Conservation (phyloP, 164 flowering plant species). For the Nymphaea thermarum region DNA sequence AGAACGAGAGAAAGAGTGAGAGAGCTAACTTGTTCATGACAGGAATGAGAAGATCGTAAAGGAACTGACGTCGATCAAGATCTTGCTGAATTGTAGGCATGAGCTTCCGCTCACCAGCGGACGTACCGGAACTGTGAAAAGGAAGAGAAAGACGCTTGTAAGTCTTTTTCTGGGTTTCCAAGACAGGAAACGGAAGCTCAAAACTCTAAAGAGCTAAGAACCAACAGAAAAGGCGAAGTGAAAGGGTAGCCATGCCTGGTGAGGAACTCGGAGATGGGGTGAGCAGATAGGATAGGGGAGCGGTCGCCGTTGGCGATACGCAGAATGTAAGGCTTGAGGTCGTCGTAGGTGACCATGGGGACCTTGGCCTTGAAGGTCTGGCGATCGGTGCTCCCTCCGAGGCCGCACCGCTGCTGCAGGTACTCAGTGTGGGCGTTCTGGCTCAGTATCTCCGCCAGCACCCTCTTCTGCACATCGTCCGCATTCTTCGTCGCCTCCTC, state of each 20-base stretch:
- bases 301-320: constrained; percentile 39
- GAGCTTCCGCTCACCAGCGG: constrained; percentile 32
- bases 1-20: background rate
- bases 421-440: constrained; percentile 30
- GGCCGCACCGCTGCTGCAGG: constrained; percentile 14
- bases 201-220: too few species aligned
- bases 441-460: constrained; percentile 22
- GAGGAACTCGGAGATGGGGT: constrained; percentile 35
- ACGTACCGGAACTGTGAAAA: constrained; percentile 30
- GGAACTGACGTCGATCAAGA: constrained; percentile 25
- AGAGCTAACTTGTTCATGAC: constrained; percentile 31
- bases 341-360: constrained; percentile 28
- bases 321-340: constrained; percentile 27
- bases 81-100: constrained; percentile 31
- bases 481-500: constrained; percentile 29
- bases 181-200: too few species aligned
- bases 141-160: background rate
- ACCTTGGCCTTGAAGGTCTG: constrained; percentile 24
- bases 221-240: background rate
- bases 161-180: too few species aligned
- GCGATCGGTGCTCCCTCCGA: constrained; percentile 19
- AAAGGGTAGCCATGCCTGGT: constrained; percentile 17
- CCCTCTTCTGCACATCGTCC: constrained; percentile 21
- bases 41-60: constrained; percentile 32
- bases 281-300: constrained; percentile 23